Evolutionary conservation across 805 yeast genomes (phyloP), one percentile per base, ranked within the genome.

Genomic region (Pichia paraexigua): DNA sequence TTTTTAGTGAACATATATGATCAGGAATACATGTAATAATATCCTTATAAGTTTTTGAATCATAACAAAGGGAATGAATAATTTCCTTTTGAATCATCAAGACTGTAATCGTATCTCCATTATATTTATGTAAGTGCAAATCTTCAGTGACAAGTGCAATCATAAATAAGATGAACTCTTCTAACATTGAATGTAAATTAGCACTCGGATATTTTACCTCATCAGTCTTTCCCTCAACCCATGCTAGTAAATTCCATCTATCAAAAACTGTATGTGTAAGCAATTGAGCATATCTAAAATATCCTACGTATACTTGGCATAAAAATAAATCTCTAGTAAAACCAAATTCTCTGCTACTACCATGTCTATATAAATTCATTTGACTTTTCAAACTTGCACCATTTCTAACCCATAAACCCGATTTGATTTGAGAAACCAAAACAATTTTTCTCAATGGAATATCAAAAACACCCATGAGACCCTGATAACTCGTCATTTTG

Each of bases 331-430:
- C 98, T 58, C 95, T 76, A 58, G 82, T 73, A 62, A 76, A 91
- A 0, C 97, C 95, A 54, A 80, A 79, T 56, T 91, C 97, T 50
- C 97, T 73, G 47, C 91, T 74, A 5, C 89, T 86, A 13, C 90
- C 77, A 53, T 80, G 83, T 41, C 85, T 77, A 64, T 92, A 92
- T 51, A 90, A 81, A 58, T 82, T 85, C 56, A 86, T 74, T 62
- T 92, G 98, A 25, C 83, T 81, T 41, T 85, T 75, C 6, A 89
- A 82, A 41, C 91, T 84, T 53, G 80, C 77, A 0, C 99, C 99
- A 66, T 92, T 92, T 60, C 98, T 77, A 0, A 92, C 97, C 98
- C 98, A 92, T 51, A 85, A 77, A 0, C 97, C 97, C 0, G 86
- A 82, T 54, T 87, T 84, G 10, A 92, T 86, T 60, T 94, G 97